These are phyloP conservation scores for Pseudocercospora macadamiae DNA, from an alignment of 2,329 filamentous ascomycete species.

Conservation along the genomic window DNA sequence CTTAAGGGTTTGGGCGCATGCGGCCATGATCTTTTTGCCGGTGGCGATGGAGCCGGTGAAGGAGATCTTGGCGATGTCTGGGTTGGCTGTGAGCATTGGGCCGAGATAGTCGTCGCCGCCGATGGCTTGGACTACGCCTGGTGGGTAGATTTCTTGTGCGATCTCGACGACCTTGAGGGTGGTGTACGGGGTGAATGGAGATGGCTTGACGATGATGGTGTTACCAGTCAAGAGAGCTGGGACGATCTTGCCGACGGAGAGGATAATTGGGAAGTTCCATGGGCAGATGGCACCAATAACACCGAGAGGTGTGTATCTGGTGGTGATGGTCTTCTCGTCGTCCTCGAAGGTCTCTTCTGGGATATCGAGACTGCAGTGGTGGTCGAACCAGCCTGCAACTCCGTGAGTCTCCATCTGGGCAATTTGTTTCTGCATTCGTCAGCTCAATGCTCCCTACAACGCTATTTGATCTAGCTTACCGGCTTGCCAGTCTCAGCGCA, in stretches of 20 bases:
- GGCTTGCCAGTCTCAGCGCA: constrained; percentile 45
- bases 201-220: constrained; percentile 44
- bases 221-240: constrained; percentile 58
- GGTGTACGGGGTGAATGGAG: constrained; percentile 61
- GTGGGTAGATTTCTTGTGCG: constrained; percentile 60
- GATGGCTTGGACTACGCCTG: constrained; percentile 64
- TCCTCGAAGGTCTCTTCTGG: constrained; percentile 48
- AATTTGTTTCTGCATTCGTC: constrained; percentile 41
- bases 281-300: constrained; percentile 51
- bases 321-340: constrained; percentile 52
- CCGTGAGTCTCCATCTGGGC: constrained; percentile 45
- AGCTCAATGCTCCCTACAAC: constrained; percentile 1
- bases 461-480: constrained; percentile 22
- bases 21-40: constrained; percentile 64
- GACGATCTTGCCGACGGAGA: constrained; percentile 58
- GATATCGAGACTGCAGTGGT: constrained; percentile 42
- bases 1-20: constrained; percentile 61
- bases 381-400: constrained; percentile 40
- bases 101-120: constrained; percentile 65
- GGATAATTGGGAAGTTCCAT: constrained; percentile 58
- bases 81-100: constrained; percentile 61
- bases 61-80: constrained; percentile 63
- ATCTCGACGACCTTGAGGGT: constrained; percentile 64
- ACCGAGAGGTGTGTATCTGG: constrained; percentile 52
- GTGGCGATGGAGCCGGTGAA: constrained; percentile 66